These are phyloP conservation scores for Pythium aquatile DNA, from an alignment of 352 stramenopile species.

Conservation along the genomic window DNA sequence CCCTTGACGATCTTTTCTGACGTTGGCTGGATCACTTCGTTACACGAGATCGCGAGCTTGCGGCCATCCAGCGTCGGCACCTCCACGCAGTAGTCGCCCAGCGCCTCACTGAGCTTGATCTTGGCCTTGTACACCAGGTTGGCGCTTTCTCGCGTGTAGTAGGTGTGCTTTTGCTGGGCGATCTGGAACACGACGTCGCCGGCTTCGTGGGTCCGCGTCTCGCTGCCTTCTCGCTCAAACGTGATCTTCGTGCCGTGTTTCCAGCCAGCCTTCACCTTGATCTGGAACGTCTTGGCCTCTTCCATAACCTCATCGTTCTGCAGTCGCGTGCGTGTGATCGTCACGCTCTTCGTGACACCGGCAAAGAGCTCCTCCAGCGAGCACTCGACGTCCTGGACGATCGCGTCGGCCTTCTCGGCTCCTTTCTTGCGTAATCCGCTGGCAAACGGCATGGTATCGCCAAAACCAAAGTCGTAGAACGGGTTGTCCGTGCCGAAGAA, in stretches of 20 bases:
- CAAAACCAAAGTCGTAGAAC: conserved; percentile 91
- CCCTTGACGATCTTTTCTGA: conserved; percentile 91
- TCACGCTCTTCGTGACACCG: conserved; percentile 85
- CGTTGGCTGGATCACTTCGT: conserved; percentile 90
- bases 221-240: conserved; percentile 91
- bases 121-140: conserved; percentile 92
- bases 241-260: conserved; percentile 94
- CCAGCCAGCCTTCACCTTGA: conserved; percentile 93
- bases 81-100: conserved; percentile 92
- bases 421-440: conserved; percentile 76
- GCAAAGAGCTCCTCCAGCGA: conserved; percentile 92
- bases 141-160: conserved; percentile 91
- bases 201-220: conserved; percentile 90
- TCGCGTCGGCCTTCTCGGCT: conserved; percentile 68
- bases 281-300: conserved; percentile 81
- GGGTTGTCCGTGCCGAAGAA: conserved; percentile 93
- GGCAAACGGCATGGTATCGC: conserved; percentile 80
- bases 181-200: conserved; percentile 95
- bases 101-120: conserved; percentile 94
- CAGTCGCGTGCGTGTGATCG: conserved; percentile 79
- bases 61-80: conserved; percentile 96
- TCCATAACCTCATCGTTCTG: conserved; percentile 74
- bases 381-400: conserved; percentile 71
- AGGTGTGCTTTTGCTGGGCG: conserved; percentile 71
- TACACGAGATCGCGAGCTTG: conserved; percentile 91